phyloP scores from a whole-genome alignment of 495 filamentous ascomycete genomes.

The Aspergillus cavernicola region DNA sequence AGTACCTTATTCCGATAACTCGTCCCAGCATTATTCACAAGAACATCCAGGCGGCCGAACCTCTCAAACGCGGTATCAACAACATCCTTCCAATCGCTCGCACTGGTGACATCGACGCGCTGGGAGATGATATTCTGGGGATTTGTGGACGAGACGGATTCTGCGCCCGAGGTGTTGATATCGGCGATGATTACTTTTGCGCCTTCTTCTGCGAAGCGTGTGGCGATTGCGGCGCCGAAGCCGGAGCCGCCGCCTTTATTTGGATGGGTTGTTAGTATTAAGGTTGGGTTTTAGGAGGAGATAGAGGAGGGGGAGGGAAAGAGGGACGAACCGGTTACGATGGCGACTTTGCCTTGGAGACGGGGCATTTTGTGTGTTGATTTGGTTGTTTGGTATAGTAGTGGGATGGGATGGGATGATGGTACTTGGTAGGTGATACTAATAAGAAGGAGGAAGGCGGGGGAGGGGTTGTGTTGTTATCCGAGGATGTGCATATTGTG shows the following conservation, averaged over 20 bases:
- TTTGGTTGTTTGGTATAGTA: neutral
- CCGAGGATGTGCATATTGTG: neutral
- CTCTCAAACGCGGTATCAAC: conserved; percentile 43
- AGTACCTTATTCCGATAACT: conserved; percentile 62
- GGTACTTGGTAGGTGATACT: too few relatives aligned
- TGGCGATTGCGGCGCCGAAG: conserved; percentile 56
- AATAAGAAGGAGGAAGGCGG: neutral
- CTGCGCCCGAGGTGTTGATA: conserved; percentile 52
- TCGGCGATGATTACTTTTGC: conserved; percentile 57
- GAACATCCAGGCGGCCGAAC: conserved; percentile 52
- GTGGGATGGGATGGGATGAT: neutral
- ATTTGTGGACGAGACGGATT: conserved; percentile 40
- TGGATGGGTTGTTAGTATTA: neutral
- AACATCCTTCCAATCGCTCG: conserved; percentile 45
- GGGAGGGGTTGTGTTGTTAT: neutral
- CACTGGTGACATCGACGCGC: conserved; percentile 48
- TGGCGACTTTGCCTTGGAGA: conserved; percentile 85
- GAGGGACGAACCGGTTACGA: conserved; percentile 66
- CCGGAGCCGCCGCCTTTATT: conserved; percentile 50
- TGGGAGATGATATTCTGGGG: conserved; percentile 42
- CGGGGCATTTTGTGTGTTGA: conserved; percentile 11
- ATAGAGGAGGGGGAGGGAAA: neutral
- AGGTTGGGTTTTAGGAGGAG: neutral
- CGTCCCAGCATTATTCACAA: conserved; percentile 71
- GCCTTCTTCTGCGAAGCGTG: conserved; percentile 55